These are phyloP conservation scores for Penicillium herquei DNA, from an alignment of 495 filamentous ascomycete genomes.

Conservation along the genomic window DNA sequence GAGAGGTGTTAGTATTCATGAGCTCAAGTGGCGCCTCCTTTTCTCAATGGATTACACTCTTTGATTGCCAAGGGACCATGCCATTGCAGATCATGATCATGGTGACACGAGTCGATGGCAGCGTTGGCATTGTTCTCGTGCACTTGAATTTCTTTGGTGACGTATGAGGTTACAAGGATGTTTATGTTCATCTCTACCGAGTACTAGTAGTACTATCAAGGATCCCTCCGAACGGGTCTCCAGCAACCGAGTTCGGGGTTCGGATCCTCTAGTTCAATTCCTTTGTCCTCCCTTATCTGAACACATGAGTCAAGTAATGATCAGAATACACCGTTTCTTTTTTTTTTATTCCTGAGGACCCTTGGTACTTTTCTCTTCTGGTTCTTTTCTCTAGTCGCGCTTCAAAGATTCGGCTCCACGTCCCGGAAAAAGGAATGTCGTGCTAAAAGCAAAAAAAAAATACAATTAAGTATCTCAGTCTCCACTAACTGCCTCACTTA, in stretches of 20 bases:
- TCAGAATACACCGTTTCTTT: not conserved
- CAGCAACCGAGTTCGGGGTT: no score
- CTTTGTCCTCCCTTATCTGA: not conserved
- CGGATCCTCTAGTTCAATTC: no score
- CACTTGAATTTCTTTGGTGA: not conserved
- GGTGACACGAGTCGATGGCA: conserved; percentile 8
- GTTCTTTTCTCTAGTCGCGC: not conserved
- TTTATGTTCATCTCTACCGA: not conserved
- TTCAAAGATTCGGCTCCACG: not conserved
- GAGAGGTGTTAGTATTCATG: no score
- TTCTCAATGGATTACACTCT: not conserved
- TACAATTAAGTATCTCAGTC: not conserved
- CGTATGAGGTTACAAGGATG: conserved; percentile 1
- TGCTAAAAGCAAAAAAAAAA: not conserved
- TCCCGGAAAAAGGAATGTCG: not conserved
- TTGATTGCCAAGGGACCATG: not conserved
- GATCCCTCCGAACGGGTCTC: conserved; percentile 1
- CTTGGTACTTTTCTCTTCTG: not conserved
- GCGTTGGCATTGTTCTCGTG: not conserved
- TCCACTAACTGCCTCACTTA: conserved; percentile 1
- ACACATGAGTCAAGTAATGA: not conserved
- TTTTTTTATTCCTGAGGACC: not conserved
- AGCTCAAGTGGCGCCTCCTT: no score
- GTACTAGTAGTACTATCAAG: not conserved
- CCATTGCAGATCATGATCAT: conserved; percentile 2